A percentile compares a stretch with the other conserved stretches of the same genome.
Evolutionary conservation across 352 stramenopile species (phyloP).

Genomic region (Pythium diclinum): DNA sequence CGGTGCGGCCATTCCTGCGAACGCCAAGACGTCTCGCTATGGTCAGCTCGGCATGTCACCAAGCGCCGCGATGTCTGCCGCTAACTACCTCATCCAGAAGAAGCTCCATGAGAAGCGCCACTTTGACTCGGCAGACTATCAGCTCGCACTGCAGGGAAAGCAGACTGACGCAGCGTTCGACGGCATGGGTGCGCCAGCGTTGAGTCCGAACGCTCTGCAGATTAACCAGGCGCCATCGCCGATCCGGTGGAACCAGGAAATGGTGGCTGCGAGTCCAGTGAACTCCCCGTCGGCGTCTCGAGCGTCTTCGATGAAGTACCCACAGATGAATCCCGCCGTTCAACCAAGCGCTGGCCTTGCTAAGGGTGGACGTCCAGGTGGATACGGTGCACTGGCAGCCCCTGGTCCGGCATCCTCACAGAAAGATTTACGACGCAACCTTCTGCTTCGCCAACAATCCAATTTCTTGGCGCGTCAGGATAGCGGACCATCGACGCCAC

Average conservation of each 20-base stretch:
- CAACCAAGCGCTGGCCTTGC: constrained; percentile 19
- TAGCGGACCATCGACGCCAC: neutral
- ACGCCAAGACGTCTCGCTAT: constrained; percentile 9
- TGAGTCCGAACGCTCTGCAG: neutral
- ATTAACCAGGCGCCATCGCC: constrained; percentile 16
- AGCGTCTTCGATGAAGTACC: constrained; percentile 13
- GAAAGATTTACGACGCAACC: constrained; percentile 18
- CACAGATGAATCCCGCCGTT: constrained; percentile 56
- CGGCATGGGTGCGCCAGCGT: constrained; percentile 20
- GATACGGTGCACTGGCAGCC: neutral
- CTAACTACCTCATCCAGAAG: constrained; percentile 69
- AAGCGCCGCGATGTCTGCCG: constrained; percentile 40
- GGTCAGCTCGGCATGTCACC: constrained; percentile 14
- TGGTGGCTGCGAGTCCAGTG: constrained; percentile 21
- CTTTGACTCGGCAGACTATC: constrained; percentile 80
- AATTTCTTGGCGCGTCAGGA: constrained; percentile 18
- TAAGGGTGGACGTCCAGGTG: neutral
- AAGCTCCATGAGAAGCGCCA: constrained; percentile 68
- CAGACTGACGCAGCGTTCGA: constrained; percentile 18
- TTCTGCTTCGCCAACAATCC: constrained; percentile 22
- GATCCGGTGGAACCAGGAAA: constrained; percentile 34
- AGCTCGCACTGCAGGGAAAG: constrained; percentile 38
- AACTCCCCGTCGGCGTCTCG: constrained; percentile 51
- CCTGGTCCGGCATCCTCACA: neutral
- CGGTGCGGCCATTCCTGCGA: neutral